Base-by-base conservation (phyloP, 2,329 filamentous ascomycete genomes). In the Podosphaera leucotricha region DNA sequence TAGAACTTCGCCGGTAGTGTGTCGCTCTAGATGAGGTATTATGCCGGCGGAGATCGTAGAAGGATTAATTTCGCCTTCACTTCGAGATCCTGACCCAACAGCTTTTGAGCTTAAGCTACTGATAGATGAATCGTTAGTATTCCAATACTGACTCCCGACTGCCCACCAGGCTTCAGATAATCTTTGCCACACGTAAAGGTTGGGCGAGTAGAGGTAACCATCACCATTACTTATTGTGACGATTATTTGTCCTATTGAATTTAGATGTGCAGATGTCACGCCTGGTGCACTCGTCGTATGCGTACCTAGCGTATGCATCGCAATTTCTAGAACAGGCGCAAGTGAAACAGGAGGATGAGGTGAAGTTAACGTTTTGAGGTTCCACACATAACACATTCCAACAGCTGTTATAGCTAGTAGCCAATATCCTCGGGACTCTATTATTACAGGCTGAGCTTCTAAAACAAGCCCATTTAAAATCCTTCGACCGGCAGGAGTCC, bases 111-210 rank as follows among this genome's bases (percentile, higher is more conserved):
- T 77, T 33, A 93, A 62, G 43, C 85, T 81, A 41, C 80, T 77
- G 44, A 93, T 75, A 0, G 85, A 85, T 1, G 84, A 85, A 55
- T 94, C 90, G 44, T 85, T 92, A 0, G 85, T 92, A 60, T 98
- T 95, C 92, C 90, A 98, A 60, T 98, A 98, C 58, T 98, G 90
- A 53, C 83, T 92, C 16, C 86, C 86, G 0, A 95, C 85, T 0
- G 87, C 87, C 85, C 90, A 98, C 90, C 90, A 98, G 1, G 83
- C 72, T 58, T 98, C 92, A 2, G 85, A 92, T n/a, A 98, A 67
- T 8, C 86, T 76, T 60, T 95, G 87, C 90, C 90, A 98, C 6
- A 77, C 73, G 60, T 76, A 87, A 78, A 98, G 81, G 16, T 71
- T 69, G 0, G 80, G 72, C 1, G 82, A 82, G 61, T 98, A 98